A percentile compares a stretch with the other conserved stretches of the same genome.
Evolutionary conservation across 352 stramenopile species (phyloP).

Genomic region (Pythium folliculosum): DNA sequence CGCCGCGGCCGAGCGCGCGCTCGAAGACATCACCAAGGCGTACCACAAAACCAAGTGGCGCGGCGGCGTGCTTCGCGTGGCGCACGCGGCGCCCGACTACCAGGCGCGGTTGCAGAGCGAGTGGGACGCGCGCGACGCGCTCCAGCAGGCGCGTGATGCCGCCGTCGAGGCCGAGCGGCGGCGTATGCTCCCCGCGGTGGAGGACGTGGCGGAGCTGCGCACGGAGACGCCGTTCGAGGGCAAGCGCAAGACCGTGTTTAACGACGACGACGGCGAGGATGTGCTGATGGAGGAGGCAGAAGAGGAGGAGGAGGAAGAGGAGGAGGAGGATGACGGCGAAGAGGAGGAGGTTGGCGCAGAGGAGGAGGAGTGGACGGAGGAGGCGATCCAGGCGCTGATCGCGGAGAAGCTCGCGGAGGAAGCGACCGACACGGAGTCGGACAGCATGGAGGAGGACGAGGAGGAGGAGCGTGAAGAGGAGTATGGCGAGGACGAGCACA

Average conservation of each 20-base stretch:
- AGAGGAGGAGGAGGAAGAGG: slow-evolving; percentile 12
- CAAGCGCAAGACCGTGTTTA: slow-evolving; percentile 29
- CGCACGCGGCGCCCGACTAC: slow-evolving; percentile 57
- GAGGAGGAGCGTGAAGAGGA: slow-evolving; percentile 21
- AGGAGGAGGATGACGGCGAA: slow-evolving; percentile 19
- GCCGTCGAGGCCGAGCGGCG: slow-evolving; percentile 8
- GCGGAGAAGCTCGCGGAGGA: slow-evolving; percentile 1
- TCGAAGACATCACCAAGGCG: slow-evolving; percentile 54
- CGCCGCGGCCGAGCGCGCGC: slow-evolving; percentile 28
- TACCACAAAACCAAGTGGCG: slow-evolving; percentile 81
- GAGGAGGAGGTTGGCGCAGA: slow-evolving; percentile 21
- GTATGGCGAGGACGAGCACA: slow-evolving; percentile 2
- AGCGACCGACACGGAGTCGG: slow-evolving; percentile 15
- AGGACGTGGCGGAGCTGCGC: slow-evolving; percentile 22
- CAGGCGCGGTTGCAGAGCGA: slow-evolving; percentile 43
- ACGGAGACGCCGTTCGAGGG: slow-evolving; percentile 35
- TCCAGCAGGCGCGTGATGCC: slow-evolving; percentile 14
- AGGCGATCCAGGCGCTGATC: slow-evolving; percentile 16
- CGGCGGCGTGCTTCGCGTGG: slow-evolving; percentile 56
- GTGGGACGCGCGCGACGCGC: slow-evolving; percentile 28
- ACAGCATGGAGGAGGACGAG: slow-evolving; percentile 22
- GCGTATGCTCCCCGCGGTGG: not conserved
- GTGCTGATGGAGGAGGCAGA: slow-evolving; percentile 1
- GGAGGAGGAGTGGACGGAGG: slow-evolving; percentile 26
- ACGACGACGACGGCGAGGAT: slow-evolving; percentile 17